phyloP scores from a whole-genome alignment of 176 grass and related monocot genomes.

The Oryza meridionalis region DNA sequence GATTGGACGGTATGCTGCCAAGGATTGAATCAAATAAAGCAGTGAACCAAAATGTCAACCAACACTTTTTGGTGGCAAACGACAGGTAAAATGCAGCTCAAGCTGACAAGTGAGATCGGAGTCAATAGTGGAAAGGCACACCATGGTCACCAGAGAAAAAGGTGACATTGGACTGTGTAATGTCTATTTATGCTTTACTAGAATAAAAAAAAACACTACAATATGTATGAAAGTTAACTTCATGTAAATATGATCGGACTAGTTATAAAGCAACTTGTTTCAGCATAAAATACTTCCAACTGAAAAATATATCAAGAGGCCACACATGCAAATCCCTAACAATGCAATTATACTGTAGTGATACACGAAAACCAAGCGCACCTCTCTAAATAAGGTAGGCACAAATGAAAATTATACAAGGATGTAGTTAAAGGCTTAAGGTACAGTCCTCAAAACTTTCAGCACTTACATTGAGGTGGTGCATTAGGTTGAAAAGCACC shows the following conservation, averaged over 20 bases:
- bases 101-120: neutral
- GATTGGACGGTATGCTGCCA: neutral
- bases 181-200: neutral
- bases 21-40: slow-evolving; percentile 1
- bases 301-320: slow-evolving; percentile 1
- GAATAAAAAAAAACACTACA: neutral
- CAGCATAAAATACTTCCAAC: neutral
- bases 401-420: neutral
- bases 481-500: slow-evolving; percentile 58
- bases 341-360: neutral
- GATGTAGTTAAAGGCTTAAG: neutral
- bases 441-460: slow-evolving; percentile 1
- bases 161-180: neutral
- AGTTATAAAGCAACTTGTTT: neutral
- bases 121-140: slow-evolving; percentile 7
- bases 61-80: neutral
- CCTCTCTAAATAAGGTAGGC: neutral
- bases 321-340: neutral
- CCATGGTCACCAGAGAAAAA: neutral
- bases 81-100: neutral
- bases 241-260: neutral
- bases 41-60: neutral
- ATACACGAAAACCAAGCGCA: slow-evolving; percentile 3
- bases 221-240: neutral
- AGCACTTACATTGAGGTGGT: slow-evolving; percentile 55